Percentiles rank a stretch among this genome's conserved stretches.
Conservation (phyloP, 257 asterid genomes). For the Striga asiatica region DNA sequence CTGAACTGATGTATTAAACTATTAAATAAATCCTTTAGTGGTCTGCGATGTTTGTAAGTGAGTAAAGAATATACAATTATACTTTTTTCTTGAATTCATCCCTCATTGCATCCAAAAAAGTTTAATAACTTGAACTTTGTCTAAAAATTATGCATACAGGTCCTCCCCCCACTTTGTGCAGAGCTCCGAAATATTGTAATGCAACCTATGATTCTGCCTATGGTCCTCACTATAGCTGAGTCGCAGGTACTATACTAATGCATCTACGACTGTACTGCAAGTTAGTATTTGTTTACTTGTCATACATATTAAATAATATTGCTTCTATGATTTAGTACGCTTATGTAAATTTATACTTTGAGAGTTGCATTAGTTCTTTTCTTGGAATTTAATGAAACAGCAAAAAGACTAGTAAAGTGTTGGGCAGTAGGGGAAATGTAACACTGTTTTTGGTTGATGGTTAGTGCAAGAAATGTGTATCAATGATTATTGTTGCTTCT, state of each 20-base stretch:
- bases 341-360: not conserved
- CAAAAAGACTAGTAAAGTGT: too few species aligned
- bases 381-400: too few species aligned
- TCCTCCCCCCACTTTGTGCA: slow-evolving; percentile 98
- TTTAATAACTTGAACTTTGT: slow-evolving; percentile 13
- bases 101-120: slow-evolving; percentile 17
- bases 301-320: not conserved
- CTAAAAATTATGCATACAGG: slow-evolving; percentile 40
- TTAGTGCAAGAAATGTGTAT: slow-evolving; percentile 4
- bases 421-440: not conserved
- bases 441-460: not conserved
- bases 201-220: slow-evolving; percentile 98
- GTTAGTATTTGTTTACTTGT: not conserved
- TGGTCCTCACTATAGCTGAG: slow-evolving; percentile 97
- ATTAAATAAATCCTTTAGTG: slow-evolving; percentile 1
- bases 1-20: slow-evolving; percentile 8
- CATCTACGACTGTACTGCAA: not conserved
- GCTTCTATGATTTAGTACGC: not conserved
- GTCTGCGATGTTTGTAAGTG: slow-evolving; percentile 16
- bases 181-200: slow-evolving; percentile 96
- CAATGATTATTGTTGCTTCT: slow-evolving; percentile 4
- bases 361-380: not conserved
- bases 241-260: slow-evolving; percentile 62
- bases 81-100: slow-evolving; percentile 3
- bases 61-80: not conserved